A percentile compares a stretch with the other conserved stretches of the same genome.
Evolutionary conservation across 371 early-diverging fungal species (phyloP).

Genomic region (Circinella umbellata): DNA sequence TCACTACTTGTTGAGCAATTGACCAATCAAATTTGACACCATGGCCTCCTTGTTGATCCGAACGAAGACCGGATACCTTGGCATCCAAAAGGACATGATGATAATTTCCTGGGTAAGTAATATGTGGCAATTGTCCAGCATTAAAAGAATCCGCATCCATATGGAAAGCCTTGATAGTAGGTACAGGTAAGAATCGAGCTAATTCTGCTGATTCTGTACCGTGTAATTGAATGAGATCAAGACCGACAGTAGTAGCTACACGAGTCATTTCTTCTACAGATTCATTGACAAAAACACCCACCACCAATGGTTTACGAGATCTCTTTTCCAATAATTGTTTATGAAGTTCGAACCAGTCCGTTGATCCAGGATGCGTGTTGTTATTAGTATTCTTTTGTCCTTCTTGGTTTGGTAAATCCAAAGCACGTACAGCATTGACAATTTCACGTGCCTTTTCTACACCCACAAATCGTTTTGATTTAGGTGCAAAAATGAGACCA

Average conservation of each 20-base stretch:
- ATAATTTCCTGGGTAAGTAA: conserved; percentile 63
- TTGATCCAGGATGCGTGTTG: conserved; percentile 7
- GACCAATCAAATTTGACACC: conserved; percentile 83
- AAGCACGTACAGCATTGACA: conserved; percentile 62
- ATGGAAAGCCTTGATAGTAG: conserved; percentile 91
- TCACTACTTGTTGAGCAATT: conserved; percentile 67
- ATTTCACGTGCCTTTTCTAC: conserved; percentile 67
- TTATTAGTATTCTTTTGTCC: background rate
- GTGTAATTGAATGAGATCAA: conserved; percentile 95
- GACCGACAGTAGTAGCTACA: conserved; percentile 64
- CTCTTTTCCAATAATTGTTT: conserved; percentile 50
- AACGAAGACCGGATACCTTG: conserved; percentile 52
- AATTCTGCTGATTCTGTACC: conserved; percentile 76
- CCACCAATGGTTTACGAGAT: conserved; percentile 75
- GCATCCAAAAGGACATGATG: conserved; percentile 75
- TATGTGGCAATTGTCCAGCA: conserved; percentile 41
- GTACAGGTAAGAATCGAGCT: conserved; percentile 74
- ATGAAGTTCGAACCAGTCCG: conserved; percentile 67
- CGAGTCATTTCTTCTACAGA: conserved; percentile 75
- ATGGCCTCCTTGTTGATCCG: conserved; percentile 71
- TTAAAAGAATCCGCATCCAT: conserved; percentile 59
- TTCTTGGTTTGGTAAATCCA: conserved; percentile 19
- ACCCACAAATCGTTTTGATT: conserved; percentile 66
- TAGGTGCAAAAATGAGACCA: conserved; percentile 89
- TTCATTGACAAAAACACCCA: conserved; percentile 94